Conservation (phyloP, 2,329 filamentous ascomycete species). For the Falciphora oryzae region DNA sequence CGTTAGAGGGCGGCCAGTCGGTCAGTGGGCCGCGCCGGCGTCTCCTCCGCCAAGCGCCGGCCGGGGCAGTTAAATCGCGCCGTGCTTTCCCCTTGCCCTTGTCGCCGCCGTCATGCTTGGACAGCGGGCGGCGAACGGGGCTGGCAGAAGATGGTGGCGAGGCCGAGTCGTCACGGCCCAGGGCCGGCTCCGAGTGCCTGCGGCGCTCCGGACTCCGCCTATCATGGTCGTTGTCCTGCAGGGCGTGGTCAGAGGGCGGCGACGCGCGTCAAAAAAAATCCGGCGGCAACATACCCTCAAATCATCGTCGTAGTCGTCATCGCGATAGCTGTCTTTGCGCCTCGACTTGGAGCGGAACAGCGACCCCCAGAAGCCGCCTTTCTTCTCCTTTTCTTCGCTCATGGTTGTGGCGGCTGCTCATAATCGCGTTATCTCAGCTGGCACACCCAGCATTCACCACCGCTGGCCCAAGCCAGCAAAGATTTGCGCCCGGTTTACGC, state of each 20-base stretch:
- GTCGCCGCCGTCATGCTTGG: not conserved
- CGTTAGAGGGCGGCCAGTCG: constrained; percentile 51
- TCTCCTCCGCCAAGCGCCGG: constrained; percentile 23
- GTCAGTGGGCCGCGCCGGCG: constrained; percentile 32
- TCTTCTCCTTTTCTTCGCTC: constrained; percentile 6
- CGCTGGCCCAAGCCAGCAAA: not conserved
- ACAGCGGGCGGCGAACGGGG: not conserved
- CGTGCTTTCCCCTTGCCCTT: constrained; percentile 32
- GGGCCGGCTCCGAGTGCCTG: constrained; percentile 35
- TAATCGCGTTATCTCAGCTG: not conserved
- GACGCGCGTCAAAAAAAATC: not conserved
- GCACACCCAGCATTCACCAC: not conserved
- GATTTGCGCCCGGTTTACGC: not conserved
- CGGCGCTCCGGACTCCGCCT: constrained; percentile 39
- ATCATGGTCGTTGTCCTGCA: not conserved
- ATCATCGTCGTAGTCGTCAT: constrained; percentile 3
- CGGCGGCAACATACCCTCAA: not conserved
- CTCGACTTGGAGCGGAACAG: constrained; percentile 8
- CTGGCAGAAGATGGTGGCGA: not conserved
- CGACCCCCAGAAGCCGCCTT: constrained; percentile 8
- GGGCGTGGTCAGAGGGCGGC: constrained; percentile 1
- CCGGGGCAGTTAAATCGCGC: constrained; percentile 24
- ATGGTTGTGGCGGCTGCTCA: constrained; percentile 4
- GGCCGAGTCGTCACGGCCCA: constrained; percentile 70
- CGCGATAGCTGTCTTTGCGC: not conserved